phyloP scores from a whole-genome alignment of 2,329 filamentous ascomycete species.

The Shiraia bambusicola region DNA sequence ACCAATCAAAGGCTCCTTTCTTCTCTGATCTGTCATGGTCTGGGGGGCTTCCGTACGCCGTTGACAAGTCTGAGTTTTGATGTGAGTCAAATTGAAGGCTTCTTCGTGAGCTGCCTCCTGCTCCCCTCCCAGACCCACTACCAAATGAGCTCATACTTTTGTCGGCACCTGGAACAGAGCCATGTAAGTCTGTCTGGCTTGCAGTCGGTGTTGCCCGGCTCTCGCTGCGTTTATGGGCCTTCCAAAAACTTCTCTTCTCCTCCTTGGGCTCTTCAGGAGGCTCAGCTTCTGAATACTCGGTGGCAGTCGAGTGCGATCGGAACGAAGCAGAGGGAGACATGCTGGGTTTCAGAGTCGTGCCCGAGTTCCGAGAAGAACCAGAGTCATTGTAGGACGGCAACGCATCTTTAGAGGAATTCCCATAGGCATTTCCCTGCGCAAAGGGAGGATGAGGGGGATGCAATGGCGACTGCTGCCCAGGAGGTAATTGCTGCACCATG shows the following conservation, averaged over 20 bases:
- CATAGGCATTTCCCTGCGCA: constrained; percentile 27
- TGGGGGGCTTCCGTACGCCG: constrained; percentile 35
- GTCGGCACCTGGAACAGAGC: constrained; percentile 40
- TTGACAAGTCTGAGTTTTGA: constrained; percentile 29
- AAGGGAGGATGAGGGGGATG: constrained; percentile 37
- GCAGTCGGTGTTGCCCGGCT: constrained; percentile 40
- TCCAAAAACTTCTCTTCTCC: constrained; percentile 69
- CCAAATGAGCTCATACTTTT: constrained; percentile 45
- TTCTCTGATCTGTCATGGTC: constrained; percentile 50
- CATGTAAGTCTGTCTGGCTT: constrained; percentile 40
- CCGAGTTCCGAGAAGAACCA: constrained; percentile 50
- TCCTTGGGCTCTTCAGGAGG: constrained; percentile 62
- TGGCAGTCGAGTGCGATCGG: constrained; percentile 67
- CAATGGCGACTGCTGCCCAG: constrained; percentile 32
- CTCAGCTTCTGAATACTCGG: constrained; percentile 80
- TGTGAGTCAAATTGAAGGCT: constrained; percentile 39
- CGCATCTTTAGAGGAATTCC: constrained; percentile 29
- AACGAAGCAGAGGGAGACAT: constrained; percentile 76
- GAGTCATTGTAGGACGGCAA: constrained; percentile 31
- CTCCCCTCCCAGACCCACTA: constrained; percentile 34
- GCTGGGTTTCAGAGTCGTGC: constrained; percentile 61
- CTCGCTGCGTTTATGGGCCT: constrained; percentile 57
- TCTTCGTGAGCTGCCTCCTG: constrained; percentile 22
- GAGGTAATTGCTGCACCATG: constrained; percentile 4
- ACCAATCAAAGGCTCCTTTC: constrained; percentile 64